These are phyloP conservation scores for Staphylotrichum tortipilum DNA, from an alignment of 495 filamentous ascomycete species.

Conservation along the genomic window DNA sequence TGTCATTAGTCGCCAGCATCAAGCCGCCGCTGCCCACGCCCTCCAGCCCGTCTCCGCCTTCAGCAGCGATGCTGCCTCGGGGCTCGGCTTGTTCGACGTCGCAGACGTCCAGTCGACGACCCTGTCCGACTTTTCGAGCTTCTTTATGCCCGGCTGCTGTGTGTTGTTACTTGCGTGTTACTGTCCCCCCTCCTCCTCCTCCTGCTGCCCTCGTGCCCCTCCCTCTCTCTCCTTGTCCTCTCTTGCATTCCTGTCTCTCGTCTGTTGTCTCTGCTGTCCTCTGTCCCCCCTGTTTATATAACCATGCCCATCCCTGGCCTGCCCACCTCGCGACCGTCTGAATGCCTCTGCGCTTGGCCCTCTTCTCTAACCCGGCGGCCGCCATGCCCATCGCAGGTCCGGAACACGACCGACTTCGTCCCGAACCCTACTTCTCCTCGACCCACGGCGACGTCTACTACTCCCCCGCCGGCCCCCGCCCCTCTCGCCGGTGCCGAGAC, in stretches of 20 bases:
- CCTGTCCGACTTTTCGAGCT: too few species aligned
- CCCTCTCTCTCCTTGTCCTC: not conserved
- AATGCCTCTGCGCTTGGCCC: slow-evolving; percentile 6
- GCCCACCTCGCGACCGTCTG: not conserved
- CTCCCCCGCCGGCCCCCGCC: slow-evolving; percentile 25
- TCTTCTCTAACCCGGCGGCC: slow-evolving; percentile 19
- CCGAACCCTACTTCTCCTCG: slow-evolving; percentile 27
- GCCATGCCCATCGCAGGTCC: slow-evolving; percentile 22
- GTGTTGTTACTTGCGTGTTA: slow-evolving; percentile 16
- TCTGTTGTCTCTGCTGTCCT: slow-evolving; percentile 2
- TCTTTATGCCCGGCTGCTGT: slow-evolving; percentile 26
- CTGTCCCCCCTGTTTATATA: too few species aligned
- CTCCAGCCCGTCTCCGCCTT: slow-evolving; percentile 18
- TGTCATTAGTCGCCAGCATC: slow-evolving; percentile 21
- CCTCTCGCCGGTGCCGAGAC: slow-evolving; percentile 25
- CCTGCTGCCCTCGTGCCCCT: not conserved
- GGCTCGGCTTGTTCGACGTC: slow-evolving; percentile 13
- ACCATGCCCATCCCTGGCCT: not conserved
- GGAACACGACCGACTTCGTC: slow-evolving; percentile 25
- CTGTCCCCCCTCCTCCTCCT: not conserved
- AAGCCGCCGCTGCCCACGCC: slow-evolving; percentile 14
- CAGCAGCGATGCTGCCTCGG: slow-evolving; percentile 14
- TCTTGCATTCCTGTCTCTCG: not conserved
- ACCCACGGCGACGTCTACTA: slow-evolving; percentile 35
- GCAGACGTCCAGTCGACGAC: too few species aligned